Evolutionary conservation across 495 filamentous ascomycete species (phyloP).

Genomic region (Neurospora tetraspora): DNA sequence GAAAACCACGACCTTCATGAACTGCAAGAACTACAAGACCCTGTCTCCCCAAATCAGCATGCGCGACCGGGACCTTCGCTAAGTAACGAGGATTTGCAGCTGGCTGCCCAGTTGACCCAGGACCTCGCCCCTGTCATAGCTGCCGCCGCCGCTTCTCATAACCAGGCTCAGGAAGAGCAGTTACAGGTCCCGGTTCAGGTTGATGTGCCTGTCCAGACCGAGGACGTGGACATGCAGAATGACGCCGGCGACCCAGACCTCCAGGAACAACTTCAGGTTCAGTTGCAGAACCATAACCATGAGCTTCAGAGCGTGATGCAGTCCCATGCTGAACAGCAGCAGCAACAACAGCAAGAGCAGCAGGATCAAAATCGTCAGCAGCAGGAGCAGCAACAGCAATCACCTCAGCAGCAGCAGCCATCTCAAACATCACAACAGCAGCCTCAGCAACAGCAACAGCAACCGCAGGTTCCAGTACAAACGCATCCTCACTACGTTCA

Average conservation of each 20-base stretch:
- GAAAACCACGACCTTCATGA: conserved; percentile 16
- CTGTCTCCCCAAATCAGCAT: conserved; percentile 20
- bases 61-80: conserved; percentile 16
- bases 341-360: conserved; percentile 1
- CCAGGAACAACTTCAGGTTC: conserved; percentile 21
- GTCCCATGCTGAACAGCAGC: conserved; percentile 13
- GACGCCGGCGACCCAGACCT: conserved; percentile 16
- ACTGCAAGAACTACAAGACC: conserved; percentile 21
- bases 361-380: conserved; percentile 7
- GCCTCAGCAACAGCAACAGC: conserved; percentile 8
- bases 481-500: conserved; percentile 8
- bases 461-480: neutral
- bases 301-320: conserved; percentile 10
- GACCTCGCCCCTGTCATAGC: conserved; percentile 28
- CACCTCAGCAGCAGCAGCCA: conserved; percentile 5
- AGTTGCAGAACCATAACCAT: conserved; percentile 22
- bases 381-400: conserved; percentile 15
- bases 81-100: conserved; percentile 38
- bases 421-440: conserved; percentile 1
- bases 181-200: conserved; percentile 7
- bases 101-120: conserved; percentile 43
- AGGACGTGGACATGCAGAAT: conserved; percentile 2
- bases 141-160: conserved; percentile 9
- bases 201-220: neutral
- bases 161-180: conserved; percentile 15